Evolutionary conservation across 805 yeast genomes (phyloP).

Genomic region (Starmerella apis): DNA sequence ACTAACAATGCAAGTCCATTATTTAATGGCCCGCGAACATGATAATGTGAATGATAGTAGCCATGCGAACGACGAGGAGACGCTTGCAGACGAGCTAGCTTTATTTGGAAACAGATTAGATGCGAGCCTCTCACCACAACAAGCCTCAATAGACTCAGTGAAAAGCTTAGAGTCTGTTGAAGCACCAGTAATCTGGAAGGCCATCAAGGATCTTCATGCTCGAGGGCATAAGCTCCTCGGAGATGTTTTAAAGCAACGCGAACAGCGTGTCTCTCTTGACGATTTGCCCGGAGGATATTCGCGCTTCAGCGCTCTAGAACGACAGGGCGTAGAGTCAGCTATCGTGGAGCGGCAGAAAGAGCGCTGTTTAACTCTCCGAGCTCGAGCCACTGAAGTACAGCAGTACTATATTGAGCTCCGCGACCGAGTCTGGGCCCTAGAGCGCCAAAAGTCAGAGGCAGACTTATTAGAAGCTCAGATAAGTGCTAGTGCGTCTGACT

Average conservation of each 20-base stretch:
- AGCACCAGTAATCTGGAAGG: background rate
- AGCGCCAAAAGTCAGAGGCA: constrained; percentile 1
- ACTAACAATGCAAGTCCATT: constrained; percentile 2
- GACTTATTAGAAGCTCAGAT: background rate
- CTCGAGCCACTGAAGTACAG: background rate
- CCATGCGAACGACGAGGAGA: background rate
- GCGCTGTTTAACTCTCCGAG: background rate
- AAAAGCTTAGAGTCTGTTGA: background rate
- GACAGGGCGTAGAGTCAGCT: constrained; percentile 2
- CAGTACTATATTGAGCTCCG: background rate
- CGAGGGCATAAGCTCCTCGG: background rate
- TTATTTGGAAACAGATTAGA: background rate
- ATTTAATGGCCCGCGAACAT: background rate
- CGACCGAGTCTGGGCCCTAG: background rate
- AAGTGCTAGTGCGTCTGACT: background rate
- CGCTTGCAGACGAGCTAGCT: constrained; percentile 1
- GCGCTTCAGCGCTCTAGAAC: constrained; percentile 1
- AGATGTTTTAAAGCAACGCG: background rate
- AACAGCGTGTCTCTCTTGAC: background rate
- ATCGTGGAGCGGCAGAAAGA: constrained; percentile 5
- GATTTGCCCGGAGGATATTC: background rate
- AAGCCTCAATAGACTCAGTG: background rate
- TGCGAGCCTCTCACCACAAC: background rate
- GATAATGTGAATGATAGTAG: background rate
- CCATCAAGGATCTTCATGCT: background rate